Evolutionary conservation across 306 rosid species (phyloP), one percentile per base, ranked within the genome.

Genomic region (Lithocarpus polystachyus): DNA sequence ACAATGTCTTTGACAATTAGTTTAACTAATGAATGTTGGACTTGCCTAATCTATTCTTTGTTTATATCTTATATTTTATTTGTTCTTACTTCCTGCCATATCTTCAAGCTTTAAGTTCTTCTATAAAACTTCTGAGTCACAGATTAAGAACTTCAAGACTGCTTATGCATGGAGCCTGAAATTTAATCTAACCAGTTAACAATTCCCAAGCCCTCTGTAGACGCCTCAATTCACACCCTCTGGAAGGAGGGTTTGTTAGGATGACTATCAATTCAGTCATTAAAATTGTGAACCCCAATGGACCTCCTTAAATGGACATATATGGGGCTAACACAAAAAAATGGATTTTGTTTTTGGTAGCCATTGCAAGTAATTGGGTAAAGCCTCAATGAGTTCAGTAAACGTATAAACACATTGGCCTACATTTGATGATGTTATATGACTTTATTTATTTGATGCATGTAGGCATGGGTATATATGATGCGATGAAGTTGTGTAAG

Each of bases 401-500:
- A 69, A 59, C 62, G 57, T 79, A 68, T 73, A 65, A 68, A 35
- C 31, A 18, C 53, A 29, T 10, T 19, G 35, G 19, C 15, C 43
- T 68, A 12, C 72, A 60, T 68, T 54, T 10, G 48, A 28, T 52
- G 71, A 31, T 68, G 56, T 78, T 77, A 60, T 65, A 78, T 86
- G 61, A 81, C 67, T 65, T 29, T 57, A 78, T 77, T 75, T 62
- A 29, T 71, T 19, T 35, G 3, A 52, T 83, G 60, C 75, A 40
- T 80, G 73, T 77, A 95, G 99, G 97, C 77, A 95, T 95, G 99
- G 98, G 98, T 73, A 90, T 95, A 85, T 95, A 95, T 79, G 99
- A 95, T 82, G 99, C 97, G 45, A 95, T 95, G 92, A 95, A 93
- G 87, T 85, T 93, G 83, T 91, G 97, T 86, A 95, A 91, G 82